phyloP scores from a whole-genome alignment of 1,284 basidiomycete species.

The Ustilago trichophora region DNA sequence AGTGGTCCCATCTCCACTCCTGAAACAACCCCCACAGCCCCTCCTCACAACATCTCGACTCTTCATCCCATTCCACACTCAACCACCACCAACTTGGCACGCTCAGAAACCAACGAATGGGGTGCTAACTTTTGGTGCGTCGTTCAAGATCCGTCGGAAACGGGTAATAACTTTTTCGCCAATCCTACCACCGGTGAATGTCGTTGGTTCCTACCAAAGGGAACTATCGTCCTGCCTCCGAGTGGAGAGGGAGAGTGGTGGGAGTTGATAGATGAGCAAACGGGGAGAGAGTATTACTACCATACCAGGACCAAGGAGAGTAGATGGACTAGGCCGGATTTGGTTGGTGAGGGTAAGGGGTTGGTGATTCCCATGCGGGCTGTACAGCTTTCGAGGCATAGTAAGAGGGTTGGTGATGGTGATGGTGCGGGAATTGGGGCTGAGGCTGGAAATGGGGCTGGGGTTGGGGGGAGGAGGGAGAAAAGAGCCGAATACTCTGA shows the following conservation, averaged over 20 bases:
- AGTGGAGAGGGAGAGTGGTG: constrained; percentile 90
- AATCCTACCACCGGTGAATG: constrained; percentile 92
- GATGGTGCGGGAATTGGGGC: neutral
- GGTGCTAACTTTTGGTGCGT: constrained; percentile 51
- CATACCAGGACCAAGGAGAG: constrained; percentile 87
- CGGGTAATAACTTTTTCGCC: constrained; percentile 75
- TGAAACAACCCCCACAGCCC: too few species aligned
- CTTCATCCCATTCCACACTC: too few species aligned
- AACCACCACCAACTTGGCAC: too few species aligned
- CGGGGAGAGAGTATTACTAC: constrained; percentile 87
- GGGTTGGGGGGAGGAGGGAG: too few species aligned
- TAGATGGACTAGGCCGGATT: constrained; percentile 85
- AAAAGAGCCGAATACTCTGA: too few species aligned
- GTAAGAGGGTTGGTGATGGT: neutral
- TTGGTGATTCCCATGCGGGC: constrained; percentile 87
- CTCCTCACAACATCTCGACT: too few species aligned
- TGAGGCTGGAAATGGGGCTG: neutral
- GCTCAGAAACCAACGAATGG: too few species aligned
- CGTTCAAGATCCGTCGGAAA: constrained; percentile 19
- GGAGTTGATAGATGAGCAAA: constrained; percentile 83
- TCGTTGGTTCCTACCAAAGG: constrained; percentile 89
- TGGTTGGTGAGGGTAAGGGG: constrained; percentile 63
- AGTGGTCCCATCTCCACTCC: too few species aligned
- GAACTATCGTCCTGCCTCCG: constrained; percentile 86
- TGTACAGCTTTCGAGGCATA: constrained; percentile 72